A percentile compares a stretch with the other conserved stretches of the same genome.
Conservation (phyloP, 306 rosid genomes). For the Lathyrus sativus region DNA sequence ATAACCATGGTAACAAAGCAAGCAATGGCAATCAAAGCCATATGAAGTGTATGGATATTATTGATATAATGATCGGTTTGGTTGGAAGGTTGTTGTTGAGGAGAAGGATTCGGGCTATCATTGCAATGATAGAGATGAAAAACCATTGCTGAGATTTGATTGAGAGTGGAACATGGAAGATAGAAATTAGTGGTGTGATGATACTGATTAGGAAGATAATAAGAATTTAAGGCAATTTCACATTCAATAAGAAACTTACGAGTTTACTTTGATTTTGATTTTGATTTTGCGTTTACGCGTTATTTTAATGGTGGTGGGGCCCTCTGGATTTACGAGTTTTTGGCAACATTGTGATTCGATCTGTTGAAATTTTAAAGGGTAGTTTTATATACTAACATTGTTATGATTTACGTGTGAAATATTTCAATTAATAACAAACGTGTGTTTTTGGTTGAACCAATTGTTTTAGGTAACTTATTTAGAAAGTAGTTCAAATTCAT, state of each 20-base stretch:
- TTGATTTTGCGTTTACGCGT: not conserved
- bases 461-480: too few relatives aligned
- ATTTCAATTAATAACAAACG: too few relatives aligned
- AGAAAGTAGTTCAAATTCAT: too few relatives aligned
- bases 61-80: not conserved
- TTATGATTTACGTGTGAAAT: too few relatives aligned
- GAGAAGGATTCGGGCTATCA: conserved; percentile 31
- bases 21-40: conserved; percentile 17
- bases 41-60: not conserved
- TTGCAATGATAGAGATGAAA: not conserved
- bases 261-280: not conserved
- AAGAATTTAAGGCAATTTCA: not conserved
- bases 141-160: not conserved
- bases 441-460: too few relatives aligned
- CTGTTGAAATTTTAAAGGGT: too few relatives aligned
- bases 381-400: too few relatives aligned
- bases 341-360: too few relatives aligned
- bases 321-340: too few relatives aligned
- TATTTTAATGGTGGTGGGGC: not conserved
- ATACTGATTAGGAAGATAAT: not conserved
- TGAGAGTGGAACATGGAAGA: not conserved
- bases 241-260: not conserved
- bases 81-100: not conserved
- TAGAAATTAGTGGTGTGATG: not conserved
- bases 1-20: conserved; percentile 29